These are phyloP conservation scores for Pseudogymnoascus sp. DNA, from an alignment of 2,329 filamentous ascomycete genomes.

Conservation along the genomic window DNA sequence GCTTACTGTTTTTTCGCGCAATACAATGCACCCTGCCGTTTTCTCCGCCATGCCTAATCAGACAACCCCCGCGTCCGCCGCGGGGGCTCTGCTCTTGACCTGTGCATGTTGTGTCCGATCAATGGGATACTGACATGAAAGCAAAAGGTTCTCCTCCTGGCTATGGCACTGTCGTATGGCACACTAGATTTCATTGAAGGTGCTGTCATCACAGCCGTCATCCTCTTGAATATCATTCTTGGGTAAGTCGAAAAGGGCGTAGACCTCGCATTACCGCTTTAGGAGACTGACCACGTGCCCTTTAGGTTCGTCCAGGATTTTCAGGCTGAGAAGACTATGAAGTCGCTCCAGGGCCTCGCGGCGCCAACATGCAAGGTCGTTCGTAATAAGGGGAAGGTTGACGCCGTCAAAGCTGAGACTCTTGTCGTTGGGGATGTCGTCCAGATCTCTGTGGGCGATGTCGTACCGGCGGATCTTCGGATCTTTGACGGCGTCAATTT, in stretches of 20 bases:
- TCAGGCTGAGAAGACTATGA: conserved; percentile 53
- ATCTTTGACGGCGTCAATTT: conserved; percentile 61
- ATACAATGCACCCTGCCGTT: conserved; percentile 8
- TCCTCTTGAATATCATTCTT: conserved; percentile 58
- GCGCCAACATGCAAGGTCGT: conserved; percentile 50
- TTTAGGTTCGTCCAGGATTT: conserved; percentile 50
- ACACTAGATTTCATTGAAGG: conserved; percentile 58
- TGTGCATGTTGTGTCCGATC: background rate
- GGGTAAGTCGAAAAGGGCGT: conserved; percentile 36
- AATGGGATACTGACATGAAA: background rate
- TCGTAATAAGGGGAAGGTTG: conserved; percentile 42
- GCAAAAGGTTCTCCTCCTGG: conserved; percentile 60
- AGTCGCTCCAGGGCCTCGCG: conserved; percentile 36
- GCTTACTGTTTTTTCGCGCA: background rate
- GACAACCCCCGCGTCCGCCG: background rate
- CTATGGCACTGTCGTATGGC: conserved; percentile 61
- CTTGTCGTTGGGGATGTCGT: conserved; percentile 62
- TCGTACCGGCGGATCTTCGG: conserved; percentile 61
- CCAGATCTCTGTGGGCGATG: conserved; percentile 54
- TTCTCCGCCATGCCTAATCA: background rate
- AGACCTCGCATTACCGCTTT: conserved; percentile 16
- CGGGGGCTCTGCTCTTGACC: background rate
- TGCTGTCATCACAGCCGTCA: conserved; percentile 55
- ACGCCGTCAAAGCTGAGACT: conserved; percentile 45
- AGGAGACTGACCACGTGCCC: conserved; percentile 14